A percentile compares a stretch with the other conserved stretches of the same genome.
Evolutionary conservation across 345 rosid genomes (phyloP).

Genomic region (Balakata baccata): DNA sequence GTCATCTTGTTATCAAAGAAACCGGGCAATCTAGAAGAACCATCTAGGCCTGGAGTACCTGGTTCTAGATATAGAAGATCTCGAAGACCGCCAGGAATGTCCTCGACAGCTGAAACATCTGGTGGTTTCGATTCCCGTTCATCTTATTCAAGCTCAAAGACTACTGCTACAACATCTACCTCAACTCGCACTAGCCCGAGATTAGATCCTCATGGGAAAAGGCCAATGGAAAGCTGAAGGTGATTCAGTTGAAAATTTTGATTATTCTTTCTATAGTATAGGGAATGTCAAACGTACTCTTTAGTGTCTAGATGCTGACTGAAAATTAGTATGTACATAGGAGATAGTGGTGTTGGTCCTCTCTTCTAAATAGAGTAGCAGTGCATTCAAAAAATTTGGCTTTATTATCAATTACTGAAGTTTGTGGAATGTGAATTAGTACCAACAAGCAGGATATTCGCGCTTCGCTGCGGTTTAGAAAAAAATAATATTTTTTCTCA

Average conservation of each 20-base stretch:
- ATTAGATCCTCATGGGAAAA: constrained; percentile 24
- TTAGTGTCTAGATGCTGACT: no score
- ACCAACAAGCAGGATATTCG: no score
- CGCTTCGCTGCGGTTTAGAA: no score
- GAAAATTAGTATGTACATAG: no score
- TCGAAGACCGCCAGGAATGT: constrained; percentile 43
- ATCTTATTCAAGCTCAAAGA: constrained; percentile 45
- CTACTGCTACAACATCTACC: constrained; percentile 23
- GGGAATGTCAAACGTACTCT: no score
- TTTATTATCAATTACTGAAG: no score
- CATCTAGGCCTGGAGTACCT: constrained; percentile 61
- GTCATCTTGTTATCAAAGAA: constrained; percentile 64
- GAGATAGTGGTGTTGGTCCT: no score
- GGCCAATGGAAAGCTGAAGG: constrained; percentile 21
- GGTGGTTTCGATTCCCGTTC: constrained; percentile 34
- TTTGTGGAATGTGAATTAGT: no score
- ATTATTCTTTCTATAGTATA: neutral
- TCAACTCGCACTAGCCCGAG: constrained; percentile 28
- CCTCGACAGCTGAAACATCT: constrained; percentile 41
- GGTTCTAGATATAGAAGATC: constrained; percentile 62
- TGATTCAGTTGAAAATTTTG: neutral
- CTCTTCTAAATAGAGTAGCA: no score
- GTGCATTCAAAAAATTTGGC: no score
- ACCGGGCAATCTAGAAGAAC: constrained; percentile 52
- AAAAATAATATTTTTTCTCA: no score